These are phyloP conservation scores for Cystobasidium tubakii DNA, from an alignment of 768 basidiomycete species.

Conservation along the genomic window DNA sequence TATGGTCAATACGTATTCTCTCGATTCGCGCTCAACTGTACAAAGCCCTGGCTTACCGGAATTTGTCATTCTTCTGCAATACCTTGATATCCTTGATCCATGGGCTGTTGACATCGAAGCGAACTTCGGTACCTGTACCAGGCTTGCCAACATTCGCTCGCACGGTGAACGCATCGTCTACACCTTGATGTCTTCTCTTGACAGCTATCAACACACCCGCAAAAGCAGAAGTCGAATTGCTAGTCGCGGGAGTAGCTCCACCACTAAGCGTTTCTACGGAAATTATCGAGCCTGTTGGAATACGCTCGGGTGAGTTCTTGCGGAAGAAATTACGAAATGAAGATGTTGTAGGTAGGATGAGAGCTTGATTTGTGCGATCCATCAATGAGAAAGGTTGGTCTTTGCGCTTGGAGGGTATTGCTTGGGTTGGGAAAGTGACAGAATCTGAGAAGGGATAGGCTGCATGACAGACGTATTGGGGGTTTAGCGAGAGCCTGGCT, in stretches of 20 bases:
- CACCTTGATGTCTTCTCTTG: conserved; percentile 29
- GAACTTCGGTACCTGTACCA: conserved; percentile 23
- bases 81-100: conserved; percentile 34
- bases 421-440: conserved; percentile 26
- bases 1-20: neutral
- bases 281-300: conserved; percentile 31
- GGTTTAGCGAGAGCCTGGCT: neutral
- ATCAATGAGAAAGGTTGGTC: conserved; percentile 2
- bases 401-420: neutral
- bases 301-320: conserved; percentile 27
- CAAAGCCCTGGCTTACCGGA: neutral
- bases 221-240: conserved; percentile 17
- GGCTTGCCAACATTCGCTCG: conserved; percentile 27
- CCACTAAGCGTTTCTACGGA: conserved; percentile 32
- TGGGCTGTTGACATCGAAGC: conserved; percentile 35
- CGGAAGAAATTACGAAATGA: conserved; percentile 31
- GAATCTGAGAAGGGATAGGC: conserved; percentile 24
- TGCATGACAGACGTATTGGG: neutral
- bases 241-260: conserved; percentile 1
- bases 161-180: conserved; percentile 30
- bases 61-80: conserved; percentile 1
- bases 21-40: neutral
- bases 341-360: conserved; percentile 17
- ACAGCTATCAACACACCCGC: conserved; percentile 34
- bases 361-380: conserved; percentile 21